These are phyloP conservation scores for Medicago arabica DNA, from an alignment of 306 rosid genomes.

Conservation along the genomic window DNA sequence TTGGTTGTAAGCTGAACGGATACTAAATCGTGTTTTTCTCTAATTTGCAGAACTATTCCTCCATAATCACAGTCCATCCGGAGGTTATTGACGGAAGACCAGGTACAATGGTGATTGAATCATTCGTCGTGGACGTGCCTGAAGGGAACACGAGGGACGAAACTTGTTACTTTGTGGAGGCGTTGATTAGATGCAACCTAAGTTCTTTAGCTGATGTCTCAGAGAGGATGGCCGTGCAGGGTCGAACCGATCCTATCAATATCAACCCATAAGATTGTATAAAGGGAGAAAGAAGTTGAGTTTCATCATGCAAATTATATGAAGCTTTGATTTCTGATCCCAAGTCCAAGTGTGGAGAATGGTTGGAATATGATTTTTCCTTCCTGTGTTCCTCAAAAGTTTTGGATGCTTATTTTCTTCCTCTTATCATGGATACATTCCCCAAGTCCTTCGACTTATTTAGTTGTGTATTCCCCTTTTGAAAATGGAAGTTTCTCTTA, in stretches of 20 bases:
- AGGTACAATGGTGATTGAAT: slow-evolving; percentile 92
- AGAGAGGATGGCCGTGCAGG: slow-evolving; percentile 95
- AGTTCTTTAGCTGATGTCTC: slow-evolving; percentile 97
- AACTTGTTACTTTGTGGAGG: slow-evolving; percentile 93
- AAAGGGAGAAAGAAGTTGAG: slow-evolving; percentile 48
- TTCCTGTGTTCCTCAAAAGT: slow-evolving; percentile 61
- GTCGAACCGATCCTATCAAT: slow-evolving; percentile 66
- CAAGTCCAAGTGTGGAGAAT: slow-evolving; percentile 64
- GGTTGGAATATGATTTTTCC: slow-evolving; percentile 59
- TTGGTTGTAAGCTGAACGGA: not conserved
- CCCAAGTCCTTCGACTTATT: slow-evolving; percentile 38
- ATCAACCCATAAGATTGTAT: slow-evolving; percentile 54
- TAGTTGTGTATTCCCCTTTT: slow-evolving; percentile 42
- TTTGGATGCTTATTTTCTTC: slow-evolving; percentile 59
- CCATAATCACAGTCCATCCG: slow-evolving; percentile 86
- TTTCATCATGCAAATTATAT: slow-evolving; percentile 39
- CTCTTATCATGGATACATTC: slow-evolving; percentile 58
- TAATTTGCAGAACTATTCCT: slow-evolving; percentile 88
- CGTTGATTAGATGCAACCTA: slow-evolving; percentile 91
- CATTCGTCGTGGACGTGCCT: slow-evolving; percentile 93
- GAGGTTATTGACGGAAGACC: slow-evolving; percentile 90
- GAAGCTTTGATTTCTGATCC: slow-evolving; percentile 54
- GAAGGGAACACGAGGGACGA: slow-evolving; percentile 94
- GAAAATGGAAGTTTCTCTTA: slow-evolving; percentile 49
- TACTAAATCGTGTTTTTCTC: slow-evolving; percentile 36